Conservation (phyloP, 1,284 basidiomycete species). For the Puccinia hordei region DNA sequence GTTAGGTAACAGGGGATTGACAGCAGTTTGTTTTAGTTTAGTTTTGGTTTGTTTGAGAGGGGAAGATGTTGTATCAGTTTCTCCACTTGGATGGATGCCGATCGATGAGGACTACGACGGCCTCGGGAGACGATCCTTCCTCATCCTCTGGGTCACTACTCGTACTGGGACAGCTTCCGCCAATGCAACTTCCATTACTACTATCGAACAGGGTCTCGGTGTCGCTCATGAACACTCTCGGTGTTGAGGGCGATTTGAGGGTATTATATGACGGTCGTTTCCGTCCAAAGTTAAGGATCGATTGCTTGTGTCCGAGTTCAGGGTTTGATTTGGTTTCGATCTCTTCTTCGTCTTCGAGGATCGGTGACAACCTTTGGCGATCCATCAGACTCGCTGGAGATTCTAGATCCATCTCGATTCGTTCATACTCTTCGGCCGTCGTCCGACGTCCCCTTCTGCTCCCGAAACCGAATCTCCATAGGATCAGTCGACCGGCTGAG, state of each 20-base stretch:
- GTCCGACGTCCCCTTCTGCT: neutral
- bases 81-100: constrained; percentile 25
- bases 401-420: constrained; percentile 30
- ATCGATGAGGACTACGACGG: constrained; percentile 30
- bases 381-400: neutral
- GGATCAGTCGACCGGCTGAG: constrained; percentile 20
- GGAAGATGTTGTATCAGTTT: neutral
- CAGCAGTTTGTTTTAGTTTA: too few relatives aligned
- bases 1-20: too few relatives aligned
- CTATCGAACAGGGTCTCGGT: neutral
- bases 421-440: neutral
- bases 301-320: constrained; percentile 10
- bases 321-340: neutral
- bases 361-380: neutral
- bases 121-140: constrained; percentile 8
- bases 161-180: constrained; percentile 6
- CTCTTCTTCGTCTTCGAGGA: constrained; percentile 26
- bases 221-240: neutral
- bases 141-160: constrained; percentile 29
- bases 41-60: too few relatives aligned
- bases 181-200: neutral
- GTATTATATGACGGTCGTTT: constrained; percentile 1
- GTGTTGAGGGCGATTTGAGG: neutral
- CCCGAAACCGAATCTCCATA: constrained; percentile 39
- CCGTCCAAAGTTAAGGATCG: constrained; percentile 2